Evolutionary conservation across 257 asterid species (phyloP), one percentile per base, ranked within the genome.

Genomic region (Craterostigma plantagineum): DNA sequence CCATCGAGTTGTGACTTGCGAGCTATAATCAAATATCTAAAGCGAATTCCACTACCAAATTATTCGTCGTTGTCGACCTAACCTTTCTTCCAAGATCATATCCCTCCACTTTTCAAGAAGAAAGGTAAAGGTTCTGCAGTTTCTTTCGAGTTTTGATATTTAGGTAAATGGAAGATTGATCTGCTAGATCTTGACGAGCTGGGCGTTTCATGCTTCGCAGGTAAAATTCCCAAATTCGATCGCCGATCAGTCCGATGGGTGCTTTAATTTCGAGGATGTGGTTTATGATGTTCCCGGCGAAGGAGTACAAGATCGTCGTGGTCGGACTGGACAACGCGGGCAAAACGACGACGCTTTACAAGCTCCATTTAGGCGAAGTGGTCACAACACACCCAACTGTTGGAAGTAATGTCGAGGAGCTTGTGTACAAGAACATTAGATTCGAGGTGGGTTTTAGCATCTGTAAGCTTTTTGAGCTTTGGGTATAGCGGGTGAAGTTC

Each of bases 301-400:
- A 61, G 65, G 87, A 79, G 67, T 79, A 79, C 61, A 79, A 79
- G 77, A 79, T 75, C 70, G 82, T 79, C 47, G 87, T 79, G 38
- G 87, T 79, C 39, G 92, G 92, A 16, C 63, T 79, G 59, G 92
- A 79, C 49, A 79, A 79, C 72, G 92, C 87, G 8, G 92, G 92
- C 34, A 79, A 79, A 57, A 79, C 92, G 52, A 79, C 87, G 53
- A 79, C 92, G 62, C 92, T 79, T 58, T 79, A 79, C 63, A 72
- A 72, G 68, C 49, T 72, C 17, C 77, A 72, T 53, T 57, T 79
- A 12, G 92, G 92, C 1, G 92, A 75, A 45, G 87, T 79, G 11
- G 92, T 79, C 43, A 75, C 92, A 54, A 79, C 92, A 12, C 79
- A 72, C 17, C 92, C 92, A 38, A 79, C 92, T 8, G 77, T 79